phyloP scores from a whole-genome alignment of 1,284 basidiomycete species.

The Puccinia horiana region DNA sequence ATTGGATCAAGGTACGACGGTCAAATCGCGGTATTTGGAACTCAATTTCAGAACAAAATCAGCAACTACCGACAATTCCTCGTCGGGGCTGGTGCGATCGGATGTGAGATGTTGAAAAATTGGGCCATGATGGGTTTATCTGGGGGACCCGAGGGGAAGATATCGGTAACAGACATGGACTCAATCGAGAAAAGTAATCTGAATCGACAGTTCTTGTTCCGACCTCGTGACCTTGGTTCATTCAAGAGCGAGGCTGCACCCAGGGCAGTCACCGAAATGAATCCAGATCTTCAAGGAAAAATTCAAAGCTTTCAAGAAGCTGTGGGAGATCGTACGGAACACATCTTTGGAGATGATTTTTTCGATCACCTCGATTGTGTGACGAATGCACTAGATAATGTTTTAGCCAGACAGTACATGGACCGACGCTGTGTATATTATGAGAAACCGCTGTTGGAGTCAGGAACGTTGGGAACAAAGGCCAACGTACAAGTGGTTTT shows the following conservation, averaged over 20 bases:
- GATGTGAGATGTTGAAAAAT: constrained; percentile 99
- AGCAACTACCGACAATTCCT: constrained; percentile 90
- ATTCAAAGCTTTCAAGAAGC: constrained; percentile 88
- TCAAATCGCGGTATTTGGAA: constrained; percentile 95
- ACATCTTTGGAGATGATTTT: constrained; percentile 85
- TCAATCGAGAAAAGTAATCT: constrained; percentile 99
- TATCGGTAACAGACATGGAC: constrained; percentile 96
- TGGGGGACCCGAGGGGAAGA: constrained; percentile 74
- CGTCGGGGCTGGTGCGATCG: constrained; percentile 96
- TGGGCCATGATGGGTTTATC: constrained; percentile 99
- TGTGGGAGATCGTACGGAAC: constrained; percentile 86
- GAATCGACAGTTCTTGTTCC: constrained; percentile 98
- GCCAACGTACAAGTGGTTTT: constrained; percentile 97
- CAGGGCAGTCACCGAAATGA: constrained; percentile 91
- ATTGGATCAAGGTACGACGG: constrained; percentile 79
- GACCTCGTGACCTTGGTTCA: constrained; percentile 91
- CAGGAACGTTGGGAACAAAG: constrained; percentile 97
- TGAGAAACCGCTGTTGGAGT: constrained; percentile 93
- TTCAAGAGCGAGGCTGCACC: constrained; percentile 98
- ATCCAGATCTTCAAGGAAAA: constrained; percentile 84
- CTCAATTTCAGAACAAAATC: constrained; percentile 88
- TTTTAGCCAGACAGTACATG: constrained; percentile 93
- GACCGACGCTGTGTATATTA: constrained; percentile 98
- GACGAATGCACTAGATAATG: constrained; percentile 99
- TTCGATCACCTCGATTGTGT: constrained; percentile 87